phyloP scores from a whole-genome alignment of 1,284 basidiomycete species.

The Anthracocystis setariae region DNA sequence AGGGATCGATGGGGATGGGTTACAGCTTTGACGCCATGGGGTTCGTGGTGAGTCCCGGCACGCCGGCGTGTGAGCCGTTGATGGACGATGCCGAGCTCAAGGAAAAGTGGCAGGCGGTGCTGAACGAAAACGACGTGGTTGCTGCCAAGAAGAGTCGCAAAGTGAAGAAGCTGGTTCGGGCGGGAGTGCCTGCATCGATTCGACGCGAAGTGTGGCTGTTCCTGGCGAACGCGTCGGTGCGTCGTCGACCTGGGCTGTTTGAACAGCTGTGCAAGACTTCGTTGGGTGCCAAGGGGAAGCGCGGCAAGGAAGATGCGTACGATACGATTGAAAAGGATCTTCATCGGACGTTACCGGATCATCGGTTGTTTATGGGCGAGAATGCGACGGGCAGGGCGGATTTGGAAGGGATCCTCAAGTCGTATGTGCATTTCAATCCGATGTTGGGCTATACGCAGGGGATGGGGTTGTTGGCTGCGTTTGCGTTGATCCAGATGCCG shows the following conservation, averaged over 20 bases:
- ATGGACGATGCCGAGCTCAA: constrained; percentile 78
- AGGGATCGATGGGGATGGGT: constrained; percentile 13
- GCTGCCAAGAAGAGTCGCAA: constrained; percentile 84
- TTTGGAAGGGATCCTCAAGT: constrained; percentile 63
- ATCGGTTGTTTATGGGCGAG: constrained; percentile 59
- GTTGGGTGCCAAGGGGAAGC: constrained; percentile 49
- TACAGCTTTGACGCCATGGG: constrained; percentile 49
- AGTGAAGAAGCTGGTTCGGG: constrained; percentile 81
- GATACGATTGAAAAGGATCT: constrained; percentile 66
- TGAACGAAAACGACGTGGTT: constrained; percentile 74
- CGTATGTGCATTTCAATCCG: constrained; percentile 69
- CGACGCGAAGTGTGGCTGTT: constrained; percentile 65
- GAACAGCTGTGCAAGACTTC: constrained; percentile 58
- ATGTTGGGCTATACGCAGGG: constrained; percentile 71
- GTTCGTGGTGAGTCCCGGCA: constrained; percentile 46
- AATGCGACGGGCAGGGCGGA: constrained; percentile 59
- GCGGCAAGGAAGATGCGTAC: constrained; percentile 57
- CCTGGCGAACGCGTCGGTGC: constrained; percentile 55
- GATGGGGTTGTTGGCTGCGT: constrained; percentile 79
- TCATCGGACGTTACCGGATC: constrained; percentile 59
- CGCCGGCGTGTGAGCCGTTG: constrained; percentile 19
- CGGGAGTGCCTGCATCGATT: constrained; percentile 74
- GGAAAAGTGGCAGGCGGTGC: constrained; percentile 78
- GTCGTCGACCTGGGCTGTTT: constrained; percentile 59
- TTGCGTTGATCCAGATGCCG: constrained; percentile 81